Conservation (phyloP, 345 rosid species). For the Alliaria petiolata region DNA sequence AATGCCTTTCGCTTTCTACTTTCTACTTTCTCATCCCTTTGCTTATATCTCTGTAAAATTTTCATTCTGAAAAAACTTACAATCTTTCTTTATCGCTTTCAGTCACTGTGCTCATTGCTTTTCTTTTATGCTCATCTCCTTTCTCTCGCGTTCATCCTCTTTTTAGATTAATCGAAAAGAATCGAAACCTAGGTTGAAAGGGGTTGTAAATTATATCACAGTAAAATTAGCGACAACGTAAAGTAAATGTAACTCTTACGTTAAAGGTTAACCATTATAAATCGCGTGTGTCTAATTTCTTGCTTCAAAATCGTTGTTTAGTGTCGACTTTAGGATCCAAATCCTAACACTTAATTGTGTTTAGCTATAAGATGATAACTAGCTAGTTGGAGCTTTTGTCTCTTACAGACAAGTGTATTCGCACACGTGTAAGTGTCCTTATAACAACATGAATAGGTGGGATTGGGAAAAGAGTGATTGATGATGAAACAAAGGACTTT, state of each 20-base stretch:
- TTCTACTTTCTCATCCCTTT: constrained; percentile 25
- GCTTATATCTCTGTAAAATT: constrained; percentile 16
- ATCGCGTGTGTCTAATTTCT: no score
- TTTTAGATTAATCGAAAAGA: neutral
- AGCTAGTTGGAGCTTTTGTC: neutral
- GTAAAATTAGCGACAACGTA: neutral
- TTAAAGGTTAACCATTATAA: neutral
- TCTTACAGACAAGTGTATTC: no score
- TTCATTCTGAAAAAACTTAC: constrained; percentile 21
- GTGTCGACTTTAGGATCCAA: neutral
- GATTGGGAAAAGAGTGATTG: neutral
- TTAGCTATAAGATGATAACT: neutral
- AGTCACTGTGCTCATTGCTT: constrained; percentile 22
- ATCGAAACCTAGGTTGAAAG: no score
- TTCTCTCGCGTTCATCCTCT: constrained; percentile 20
- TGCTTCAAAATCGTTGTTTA: no score
- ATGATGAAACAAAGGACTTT: constrained; percentile 32
- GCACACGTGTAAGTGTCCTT: neutral
- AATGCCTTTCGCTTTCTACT: constrained; percentile 23
- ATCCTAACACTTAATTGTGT: neutral
- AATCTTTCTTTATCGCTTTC: constrained; percentile 22
- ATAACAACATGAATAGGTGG: constrained; percentile 21
- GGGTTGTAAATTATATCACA: no score
- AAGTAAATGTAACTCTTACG: neutral
- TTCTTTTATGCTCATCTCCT: constrained; percentile 20